A percentile compares a stretch with the other conserved stretches of the same genome.
Evolutionary conservation across 2,329 filamentous ascomycete genomes (phyloP).

Genomic region (Beauveria sp.): DNA sequence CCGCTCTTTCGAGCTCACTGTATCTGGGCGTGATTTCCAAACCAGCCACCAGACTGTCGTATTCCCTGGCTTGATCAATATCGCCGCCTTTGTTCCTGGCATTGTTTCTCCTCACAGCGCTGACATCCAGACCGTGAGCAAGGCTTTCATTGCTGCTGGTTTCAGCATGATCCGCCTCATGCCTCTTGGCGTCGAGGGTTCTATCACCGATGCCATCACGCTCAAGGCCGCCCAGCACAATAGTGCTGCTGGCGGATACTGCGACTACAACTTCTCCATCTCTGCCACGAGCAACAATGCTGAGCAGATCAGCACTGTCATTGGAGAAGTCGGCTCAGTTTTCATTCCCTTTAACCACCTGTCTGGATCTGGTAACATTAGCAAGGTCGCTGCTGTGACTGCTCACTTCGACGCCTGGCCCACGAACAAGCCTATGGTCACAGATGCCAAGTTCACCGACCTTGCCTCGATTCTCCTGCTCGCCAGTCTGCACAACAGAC

Average conservation of each 20-base stretch:
- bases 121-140: conserved; percentile 63
- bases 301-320: conserved; percentile 65
- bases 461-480: conserved; percentile 72
- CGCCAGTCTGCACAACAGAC: conserved; percentile 69
- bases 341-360: conserved; percentile 80
- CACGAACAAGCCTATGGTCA: conserved; percentile 69
- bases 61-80: conserved; percentile 68
- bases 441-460: conserved; percentile 72
- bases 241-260: conserved; percentile 58
- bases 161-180: conserved; percentile 77
- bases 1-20: conserved; percentile 76
- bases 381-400: conserved; percentile 72
- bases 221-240: conserved; percentile 66
- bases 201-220: conserved; percentile 64
- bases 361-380: conserved; percentile 73
- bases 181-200: conserved; percentile 65
- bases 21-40: conserved; percentile 82
- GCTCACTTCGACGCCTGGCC: conserved; percentile 75
- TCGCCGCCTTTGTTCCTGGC: conserved; percentile 72
- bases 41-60: conserved; percentile 74
- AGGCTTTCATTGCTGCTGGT: conserved; percentile 64
- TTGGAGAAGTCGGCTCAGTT: conserved; percentile 67
- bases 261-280: conserved; percentile 76
- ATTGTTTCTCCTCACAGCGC: conserved; percentile 56
- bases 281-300: conserved; percentile 66